Base-by-base conservation (phyloP, 768 basidiomycete species). In the Russula abietina region DNA sequence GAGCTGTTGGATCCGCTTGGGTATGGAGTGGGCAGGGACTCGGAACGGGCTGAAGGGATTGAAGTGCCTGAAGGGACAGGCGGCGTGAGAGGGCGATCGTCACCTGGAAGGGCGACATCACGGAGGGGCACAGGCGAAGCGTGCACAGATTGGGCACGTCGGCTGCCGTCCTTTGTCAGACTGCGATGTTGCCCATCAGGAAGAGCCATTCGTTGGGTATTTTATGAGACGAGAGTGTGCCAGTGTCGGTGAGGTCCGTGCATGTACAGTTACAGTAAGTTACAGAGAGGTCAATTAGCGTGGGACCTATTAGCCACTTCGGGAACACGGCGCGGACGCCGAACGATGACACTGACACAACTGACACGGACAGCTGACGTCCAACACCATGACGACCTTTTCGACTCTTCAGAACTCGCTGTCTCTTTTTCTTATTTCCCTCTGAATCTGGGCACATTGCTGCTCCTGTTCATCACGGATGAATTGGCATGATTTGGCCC, bases 31-130 rank as follows among this genome's bases (percentile, higher is more conserved):
- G 57, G 62, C 0, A 59, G 38, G 38, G 64, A 50, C 1, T 30
- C 46, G 19, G 45, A 64, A 38, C 52, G 65, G 46, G 39, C 19
- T n/a, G 52, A 10, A n/a, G 50, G 45, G 22, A 24, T 22, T 12
- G 24, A 22, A 5, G 17, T 57, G 46, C 10, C 38, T n/a, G 57
- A 41, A 28, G 62, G 57, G 24, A 50, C 62, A 24, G 65, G 61
- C 14, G 64, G 65, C 12, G 65, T 65, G 36, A 65, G 57, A 1
- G 65, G 4, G 30, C 62, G 65, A 3, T 65, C 65, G 33, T 64
- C 62, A 19, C 19, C 33, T 22, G 57, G 39, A 53, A 58, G 61
- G 9, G 64, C 39, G 10, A 57, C 19, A 17, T 45, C 28, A 19
- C 61, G 61, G 2, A 53, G 22, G 16, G 61, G 43, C 19, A 30